These are phyloP conservation scores for Monosporozyma yasuniensis DNA, from an alignment of 805 yeast genomes.

Conservation along the genomic window DNA sequence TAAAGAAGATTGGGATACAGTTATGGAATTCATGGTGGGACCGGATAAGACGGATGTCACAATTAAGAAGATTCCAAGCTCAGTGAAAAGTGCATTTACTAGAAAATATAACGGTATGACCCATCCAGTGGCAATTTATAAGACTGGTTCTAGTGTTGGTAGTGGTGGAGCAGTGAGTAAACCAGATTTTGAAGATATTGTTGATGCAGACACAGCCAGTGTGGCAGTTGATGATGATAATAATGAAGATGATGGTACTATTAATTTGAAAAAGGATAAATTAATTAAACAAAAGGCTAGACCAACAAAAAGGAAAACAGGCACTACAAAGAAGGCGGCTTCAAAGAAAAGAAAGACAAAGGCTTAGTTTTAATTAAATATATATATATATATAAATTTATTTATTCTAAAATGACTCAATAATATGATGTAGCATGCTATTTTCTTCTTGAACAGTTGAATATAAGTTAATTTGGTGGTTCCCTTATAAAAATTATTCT, in stretches of 20 bases:
- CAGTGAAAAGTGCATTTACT: slow-evolving; percentile 80
- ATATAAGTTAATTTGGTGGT: too few relatives aligned
- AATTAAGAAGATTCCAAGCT: slow-evolving; percentile 58
- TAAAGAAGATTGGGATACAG: slow-evolving; percentile 84
- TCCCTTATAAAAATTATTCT: too few relatives aligned
- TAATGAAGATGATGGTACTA: slow-evolving; percentile 21
- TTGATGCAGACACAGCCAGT: slow-evolving; percentile 30
- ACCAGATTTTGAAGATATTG: slow-evolving; percentile 32
- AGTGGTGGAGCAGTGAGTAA: slow-evolving; percentile 13
- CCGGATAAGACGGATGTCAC: slow-evolving; percentile 36
- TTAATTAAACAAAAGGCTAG: slow-evolving; percentile 27
- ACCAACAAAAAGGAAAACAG: slow-evolving; percentile 21
- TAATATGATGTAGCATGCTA: too few relatives aligned
- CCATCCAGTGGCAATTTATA: slow-evolving; percentile 82
- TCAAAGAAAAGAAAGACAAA: slow-evolving; percentile 16
- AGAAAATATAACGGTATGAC: slow-evolving; percentile 63
- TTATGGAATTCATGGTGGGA: slow-evolving; percentile 80
- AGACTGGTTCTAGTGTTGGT: slow-evolving; percentile 53
- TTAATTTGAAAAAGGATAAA: slow-evolving; percentile 32
- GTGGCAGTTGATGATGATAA: slow-evolving; percentile 24
- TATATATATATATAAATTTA: not conserved
- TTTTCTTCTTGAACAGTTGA: too few relatives aligned
- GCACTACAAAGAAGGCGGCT: slow-evolving; percentile 9
- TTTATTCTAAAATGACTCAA: too few relatives aligned
- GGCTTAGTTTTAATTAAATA: slow-evolving; percentile 6